Base-by-base conservation (phyloP, 2,329 filamentous ascomycete genomes). In the Xylaria sp. region DNA sequence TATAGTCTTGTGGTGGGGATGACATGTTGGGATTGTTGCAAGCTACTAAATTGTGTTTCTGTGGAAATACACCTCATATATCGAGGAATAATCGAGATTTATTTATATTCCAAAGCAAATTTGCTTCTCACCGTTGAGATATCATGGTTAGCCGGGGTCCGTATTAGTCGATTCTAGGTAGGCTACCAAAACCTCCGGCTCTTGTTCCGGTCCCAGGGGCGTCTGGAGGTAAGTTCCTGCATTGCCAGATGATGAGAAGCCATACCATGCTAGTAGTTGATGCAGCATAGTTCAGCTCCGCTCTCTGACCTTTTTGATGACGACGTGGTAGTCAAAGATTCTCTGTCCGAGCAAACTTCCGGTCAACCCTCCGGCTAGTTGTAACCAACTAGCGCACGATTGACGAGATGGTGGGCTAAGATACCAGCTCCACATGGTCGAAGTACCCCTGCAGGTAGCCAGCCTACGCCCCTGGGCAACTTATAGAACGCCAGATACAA, bases 1-100 rank as follows among this genome's bases (percentile, higher is more conserved):
- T 55, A 52, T 75, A 76, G 41, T 68, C 33, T 48, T 70, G 68
- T 6, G 62, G 62, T 18, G 48, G 52, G 43, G 64, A 68, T 59
- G 43, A 12, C 73, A 75, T 75, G 10, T 56, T 64, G 62, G 9
- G 31, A n/a, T 28, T 8, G 7, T 20, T 36, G 12, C 8, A 5
- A 36, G 9, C 36, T 46, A 20, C 10, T 20, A 13, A 20, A 9
- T 55, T 20, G 15, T 9, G 28, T n/a, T 8, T 20, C 18, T 55
- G 28, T 8, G 20, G 51, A 55, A 36, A 36, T 13, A 12, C 18
- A 18, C 13, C 4, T 8, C 6, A 31, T 1, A 36, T 12, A 20
- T 39, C 9, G 4, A n/a, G 15, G 28, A 2, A 4, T 54, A 48
- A 13, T 33, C 9, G 18, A n/a, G 8, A 4, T 15, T 8, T 36